Conservation (phyloP, 1,284 basidiomycete species). For the Cutaneotrichosporon mucoides region DNA sequence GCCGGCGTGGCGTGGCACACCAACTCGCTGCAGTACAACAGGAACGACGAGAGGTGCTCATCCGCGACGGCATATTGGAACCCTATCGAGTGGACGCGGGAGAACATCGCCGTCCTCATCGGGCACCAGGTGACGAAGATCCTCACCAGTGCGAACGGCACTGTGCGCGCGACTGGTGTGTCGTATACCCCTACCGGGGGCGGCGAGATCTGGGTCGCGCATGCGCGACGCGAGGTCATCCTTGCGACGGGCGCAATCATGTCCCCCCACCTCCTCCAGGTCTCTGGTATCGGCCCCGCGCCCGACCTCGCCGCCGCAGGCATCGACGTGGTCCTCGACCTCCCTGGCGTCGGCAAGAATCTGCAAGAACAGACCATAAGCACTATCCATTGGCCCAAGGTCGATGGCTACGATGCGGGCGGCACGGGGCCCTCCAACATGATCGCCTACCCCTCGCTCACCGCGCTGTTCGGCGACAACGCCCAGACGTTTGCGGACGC, state of each 20-base stretch:
- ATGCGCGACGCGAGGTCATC: constrained; percentile 55
- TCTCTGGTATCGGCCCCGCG: constrained; percentile 65
- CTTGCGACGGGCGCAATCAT: constrained; percentile 60
- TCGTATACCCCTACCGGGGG: constrained; percentile 50
- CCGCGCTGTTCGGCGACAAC: constrained; percentile 12
- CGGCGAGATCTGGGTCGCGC: constrained; percentile 48
- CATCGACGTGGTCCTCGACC: constrained; percentile 52
- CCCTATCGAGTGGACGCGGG: constrained; percentile 42
- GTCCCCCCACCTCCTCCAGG: constrained; percentile 62
- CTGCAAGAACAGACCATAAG: constrained; percentile 61
- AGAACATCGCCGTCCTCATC: constrained; percentile 60
- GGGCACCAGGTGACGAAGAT: constrained; percentile 60
- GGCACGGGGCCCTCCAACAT: constrained; percentile 22
- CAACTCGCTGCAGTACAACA: constrained; percentile 33
- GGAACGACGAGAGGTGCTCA: constrained; percentile 47
- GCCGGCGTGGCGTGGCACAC: constrained; percentile 56
- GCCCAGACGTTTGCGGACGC: not conserved
- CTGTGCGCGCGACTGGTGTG: constrained; percentile 58
- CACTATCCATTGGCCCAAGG: constrained; percentile 28
- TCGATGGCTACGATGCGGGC: constrained; percentile 29
- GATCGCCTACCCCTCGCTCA: constrained; percentile 28
- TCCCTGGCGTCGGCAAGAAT: constrained; percentile 68
- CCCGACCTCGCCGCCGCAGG: constrained; percentile 57
- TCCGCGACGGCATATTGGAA: constrained; percentile 51
- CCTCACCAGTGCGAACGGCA: constrained; percentile 48